Percentiles rank a stretch among this genome's conserved stretches.
Conservation (phyloP, 164 flowering plant species). For the Saururus chinensis region DNA sequence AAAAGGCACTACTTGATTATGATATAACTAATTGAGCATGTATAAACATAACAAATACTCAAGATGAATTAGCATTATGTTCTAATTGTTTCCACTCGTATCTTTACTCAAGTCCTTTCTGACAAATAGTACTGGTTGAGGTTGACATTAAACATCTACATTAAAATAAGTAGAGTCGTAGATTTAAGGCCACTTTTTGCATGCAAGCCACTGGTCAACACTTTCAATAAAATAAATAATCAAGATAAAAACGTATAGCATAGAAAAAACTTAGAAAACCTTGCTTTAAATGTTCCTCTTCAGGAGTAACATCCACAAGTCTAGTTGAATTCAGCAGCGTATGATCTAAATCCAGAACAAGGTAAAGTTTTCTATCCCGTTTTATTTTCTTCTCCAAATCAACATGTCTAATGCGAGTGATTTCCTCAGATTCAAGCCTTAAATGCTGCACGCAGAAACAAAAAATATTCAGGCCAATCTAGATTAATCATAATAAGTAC, state of each 20-base stretch:
- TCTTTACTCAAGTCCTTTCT: neutral
- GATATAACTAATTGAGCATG: neutral
- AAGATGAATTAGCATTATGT: neutral
- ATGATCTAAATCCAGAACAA: conserved; percentile 83
- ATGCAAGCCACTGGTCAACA: neutral
- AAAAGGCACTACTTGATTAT: no score
- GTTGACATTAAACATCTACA: no score
- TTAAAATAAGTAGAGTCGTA: no score
- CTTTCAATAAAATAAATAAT: no score
- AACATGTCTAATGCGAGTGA: conserved; percentile 41
- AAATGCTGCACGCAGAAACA: conserved; percentile 34
- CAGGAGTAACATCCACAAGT: conserved; percentile 31
- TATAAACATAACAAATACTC: neutral
- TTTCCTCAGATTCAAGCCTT: conserved; percentile 55
- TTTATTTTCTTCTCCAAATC: conserved; percentile 39
- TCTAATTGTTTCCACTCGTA: neutral
- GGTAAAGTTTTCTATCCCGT: conserved; percentile 44
- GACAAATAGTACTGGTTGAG: neutral
- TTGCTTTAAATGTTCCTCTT: conserved; percentile 50
- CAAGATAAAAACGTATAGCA: no score
- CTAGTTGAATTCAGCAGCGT: conserved; percentile 73
- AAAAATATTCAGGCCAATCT: neutral
- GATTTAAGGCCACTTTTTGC: neutral
- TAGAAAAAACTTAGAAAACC: neutral
- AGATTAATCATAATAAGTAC: neutral